phyloP scores from a whole-genome alignment of 805 yeast species.

The Wickerhamomyces alni region DNA sequence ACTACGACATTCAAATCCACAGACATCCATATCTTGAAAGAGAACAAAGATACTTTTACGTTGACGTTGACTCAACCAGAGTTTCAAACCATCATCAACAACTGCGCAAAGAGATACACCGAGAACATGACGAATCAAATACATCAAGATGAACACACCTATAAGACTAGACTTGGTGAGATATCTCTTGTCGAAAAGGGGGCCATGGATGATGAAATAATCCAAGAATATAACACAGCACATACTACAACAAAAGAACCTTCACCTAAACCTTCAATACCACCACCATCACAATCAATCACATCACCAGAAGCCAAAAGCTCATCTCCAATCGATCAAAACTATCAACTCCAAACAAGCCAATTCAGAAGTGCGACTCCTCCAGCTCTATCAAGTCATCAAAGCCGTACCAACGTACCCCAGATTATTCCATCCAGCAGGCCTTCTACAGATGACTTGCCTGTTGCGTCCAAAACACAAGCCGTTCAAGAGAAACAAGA shows the following conservation, averaged over 20 bases:
- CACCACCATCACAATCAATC: not conserved
- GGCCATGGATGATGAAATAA: slow-evolving; percentile 13
- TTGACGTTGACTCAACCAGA: slow-evolving; percentile 12
- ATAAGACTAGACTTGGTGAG: slow-evolving; percentile 8
- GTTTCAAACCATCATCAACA: slow-evolving; percentile 13
- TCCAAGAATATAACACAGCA: slow-evolving; percentile 10
- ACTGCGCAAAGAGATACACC: slow-evolving; percentile 7
- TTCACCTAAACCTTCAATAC: not conserved
- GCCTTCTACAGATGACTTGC: too few relatives aligned
- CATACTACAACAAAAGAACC: not conserved
- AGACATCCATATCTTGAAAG: slow-evolving; percentile 19
- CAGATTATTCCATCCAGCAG: too few relatives aligned
- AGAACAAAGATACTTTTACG: slow-evolving; percentile 19
- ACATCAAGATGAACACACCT: slow-evolving; percentile 10
- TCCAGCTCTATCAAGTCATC: not conserved
- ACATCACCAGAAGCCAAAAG: not conserved
- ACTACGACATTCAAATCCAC: slow-evolving; percentile 17
- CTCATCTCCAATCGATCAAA: not conserved
- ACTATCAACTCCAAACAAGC: not conserved
- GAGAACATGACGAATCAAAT: slow-evolving; percentile 6
- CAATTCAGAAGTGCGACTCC: not conserved
- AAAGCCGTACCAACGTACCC: not conserved
- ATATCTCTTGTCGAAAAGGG: slow-evolving; percentile 17
- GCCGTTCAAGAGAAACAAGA: too few relatives aligned
- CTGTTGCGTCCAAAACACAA: too few relatives aligned